Evolutionary conservation across 345 rosid genomes (phyloP).

Genomic region (Eucalyptus pumila): DNA sequence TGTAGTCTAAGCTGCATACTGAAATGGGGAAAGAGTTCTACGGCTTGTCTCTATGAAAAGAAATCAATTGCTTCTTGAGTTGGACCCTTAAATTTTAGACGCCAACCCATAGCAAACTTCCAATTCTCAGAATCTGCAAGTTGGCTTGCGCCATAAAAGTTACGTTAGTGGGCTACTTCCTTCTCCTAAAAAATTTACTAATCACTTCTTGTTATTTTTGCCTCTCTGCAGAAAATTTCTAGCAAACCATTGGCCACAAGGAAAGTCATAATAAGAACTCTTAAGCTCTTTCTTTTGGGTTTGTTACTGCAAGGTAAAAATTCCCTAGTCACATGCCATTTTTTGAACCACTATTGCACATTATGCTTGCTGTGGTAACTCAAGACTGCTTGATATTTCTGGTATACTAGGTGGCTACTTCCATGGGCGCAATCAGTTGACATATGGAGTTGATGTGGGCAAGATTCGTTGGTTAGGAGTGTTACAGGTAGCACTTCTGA

Average conservation of each 20-base stretch:
- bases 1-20: neutral
- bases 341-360: neutral
- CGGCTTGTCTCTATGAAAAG: neutral
- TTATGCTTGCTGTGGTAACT: neutral
- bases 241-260: slow-evolving; percentile 25
- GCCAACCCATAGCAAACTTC: neutral
- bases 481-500: slow-evolving; percentile 24
- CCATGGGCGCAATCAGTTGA: slow-evolving; percentile 36
- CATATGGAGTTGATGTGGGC: slow-evolving; percentile 44
- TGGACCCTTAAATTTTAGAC: neutral
- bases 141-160: neutral
- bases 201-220: neutral
- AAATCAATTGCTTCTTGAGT: neutral
- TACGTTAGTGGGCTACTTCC: neutral
- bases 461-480: slow-evolving; percentile 50
- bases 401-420: slow-evolving; percentile 33
- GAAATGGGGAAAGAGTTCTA: neutral
- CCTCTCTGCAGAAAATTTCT: slow-evolving; percentile 23
- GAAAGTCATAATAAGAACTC: slow-evolving; percentile 29
- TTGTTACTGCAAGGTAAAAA: slow-evolving; percentile 42
- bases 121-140: neutral
- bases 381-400: neutral
- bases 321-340: neutral
- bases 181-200: neutral
- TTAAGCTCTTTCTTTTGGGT: slow-evolving; percentile 36